These are phyloP conservation scores for Arabidopsis lyrata DNA, from an alignment of 441 rosid genomes.

Conservation along the genomic window DNA sequence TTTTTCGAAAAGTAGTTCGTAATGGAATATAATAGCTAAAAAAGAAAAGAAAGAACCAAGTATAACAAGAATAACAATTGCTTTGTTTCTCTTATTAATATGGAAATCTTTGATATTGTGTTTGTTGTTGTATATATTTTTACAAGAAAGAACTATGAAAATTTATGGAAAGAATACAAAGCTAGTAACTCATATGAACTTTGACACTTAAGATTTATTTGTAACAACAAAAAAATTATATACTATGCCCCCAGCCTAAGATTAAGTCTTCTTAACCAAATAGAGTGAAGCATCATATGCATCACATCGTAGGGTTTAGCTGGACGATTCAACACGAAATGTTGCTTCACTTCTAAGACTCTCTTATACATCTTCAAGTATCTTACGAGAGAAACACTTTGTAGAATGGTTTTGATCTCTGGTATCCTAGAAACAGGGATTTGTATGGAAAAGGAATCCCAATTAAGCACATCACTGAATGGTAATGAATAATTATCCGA, in stretches of 20 bases:
- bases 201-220: conserved; percentile 5
- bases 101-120: background rate
- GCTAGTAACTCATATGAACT: conserved; percentile 7
- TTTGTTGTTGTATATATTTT: background rate
- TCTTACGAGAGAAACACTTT: conserved; percentile 46
- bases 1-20: background rate
- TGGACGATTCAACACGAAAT: conserved; percentile 74
- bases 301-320: conserved; percentile 78
- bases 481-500: conserved; percentile 46
- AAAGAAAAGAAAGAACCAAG: background rate
- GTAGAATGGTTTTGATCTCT: conserved; percentile 42
- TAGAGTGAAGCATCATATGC: conserved; percentile 88
- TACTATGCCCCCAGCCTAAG: conserved; percentile 41
- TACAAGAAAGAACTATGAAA: background rate
- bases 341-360: conserved; percentile 59
- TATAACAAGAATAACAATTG: background rate
- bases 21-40: background rate
- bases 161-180: conserved; percentile 19
- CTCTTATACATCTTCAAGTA: conserved; percentile 84
- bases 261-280: conserved; percentile 81
- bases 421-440: conserved; percentile 43
- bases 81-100: background rate
- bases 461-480: conserved; percentile 45
- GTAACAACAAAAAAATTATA: background rate
- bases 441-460: conserved; percentile 45